Evolutionary conservation across 345 rosid genomes (phyloP).

Genomic region (Citrus cavaleriei): DNA sequence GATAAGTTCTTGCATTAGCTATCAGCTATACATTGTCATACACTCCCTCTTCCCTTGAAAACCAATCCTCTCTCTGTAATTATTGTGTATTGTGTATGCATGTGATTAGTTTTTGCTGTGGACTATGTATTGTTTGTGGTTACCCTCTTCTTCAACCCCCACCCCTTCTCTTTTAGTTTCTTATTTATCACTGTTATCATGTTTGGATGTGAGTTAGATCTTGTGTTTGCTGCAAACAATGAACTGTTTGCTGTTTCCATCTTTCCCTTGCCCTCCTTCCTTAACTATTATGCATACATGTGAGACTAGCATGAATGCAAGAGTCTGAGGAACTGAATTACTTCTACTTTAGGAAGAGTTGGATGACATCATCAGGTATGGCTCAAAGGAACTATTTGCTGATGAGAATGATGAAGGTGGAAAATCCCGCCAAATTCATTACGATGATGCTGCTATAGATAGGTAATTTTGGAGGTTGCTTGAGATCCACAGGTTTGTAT

Average conservation of each 20-base stretch:
- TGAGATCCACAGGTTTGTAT: background rate
- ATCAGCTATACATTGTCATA: too few relatives aligned
- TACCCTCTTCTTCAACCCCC: background rate
- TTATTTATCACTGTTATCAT: background rate
- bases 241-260: background rate
- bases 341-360: constrained; percentile 71
- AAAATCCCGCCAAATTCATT: constrained; percentile 96
- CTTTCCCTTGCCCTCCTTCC: background rate
- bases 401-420: constrained; percentile 95
- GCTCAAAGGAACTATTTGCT: constrained; percentile 95
- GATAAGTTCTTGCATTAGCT: background rate
- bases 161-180: background rate
- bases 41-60: too few relatives aligned
- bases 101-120: background rate
- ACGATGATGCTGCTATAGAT: constrained; percentile 92
- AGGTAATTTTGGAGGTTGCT: constrained; percentile 42
- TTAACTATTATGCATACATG: background rate
- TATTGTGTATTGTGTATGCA: background rate
- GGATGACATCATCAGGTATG: constrained; percentile 96
- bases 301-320: background rate
- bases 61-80: background rate
- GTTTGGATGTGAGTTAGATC: background rate
- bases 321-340: constrained; percentile 1
- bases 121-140: background rate
- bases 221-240: background rate